Evolutionary conservation across 306 rosid species (phyloP), one percentile per base, ranked within the genome.

Genomic region (Cajanus cajan): DNA sequence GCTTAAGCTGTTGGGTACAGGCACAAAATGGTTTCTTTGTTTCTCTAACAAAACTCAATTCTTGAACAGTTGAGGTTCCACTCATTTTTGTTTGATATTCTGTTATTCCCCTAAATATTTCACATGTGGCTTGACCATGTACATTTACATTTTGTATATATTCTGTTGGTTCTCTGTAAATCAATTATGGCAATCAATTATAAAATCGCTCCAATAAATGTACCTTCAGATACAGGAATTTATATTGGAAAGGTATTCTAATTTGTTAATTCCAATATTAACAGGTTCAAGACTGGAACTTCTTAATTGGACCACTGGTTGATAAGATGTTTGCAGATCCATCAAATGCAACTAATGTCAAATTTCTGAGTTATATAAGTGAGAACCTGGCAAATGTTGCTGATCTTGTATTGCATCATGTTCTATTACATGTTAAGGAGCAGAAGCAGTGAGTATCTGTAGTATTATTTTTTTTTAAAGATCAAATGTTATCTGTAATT

Each of bases 241-340:
- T 68, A 55, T 44, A 59, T 54, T 18, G 28, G 40, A 21, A 33
- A 61, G 7, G 8, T 37, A 48, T 73, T 76, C 71, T 63, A 16
- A 65, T 68, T 25, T 63, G 73, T 50, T 78, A 64, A 73, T 66
- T 77, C 68, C 57, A 33, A 71, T 79, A 24, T 31, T 74, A 55
- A 51, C 88, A 92, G 98, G 95, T 94, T 85, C 89, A 79, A 75
- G 89, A 90, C 85, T 94, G 97, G 98, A 84, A 80, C 62, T 21
- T 55, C 78, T 80, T 94, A 80, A 76, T 94, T 65, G 94, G 91
- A 76, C 95, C 95, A 4, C 77, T 94, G 87, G 85, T 94, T 55
- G 91, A 85, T 84, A 94, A 90, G 88, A 85, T 94, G 97, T 92
- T 94, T 85, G 87, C 90, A 25, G 90, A 94, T 86, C 97, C 98